Evolutionary conservation across 2,329 filamentous ascomycete species (phyloP).

Genomic region (Diaporthe nobilis): DNA sequence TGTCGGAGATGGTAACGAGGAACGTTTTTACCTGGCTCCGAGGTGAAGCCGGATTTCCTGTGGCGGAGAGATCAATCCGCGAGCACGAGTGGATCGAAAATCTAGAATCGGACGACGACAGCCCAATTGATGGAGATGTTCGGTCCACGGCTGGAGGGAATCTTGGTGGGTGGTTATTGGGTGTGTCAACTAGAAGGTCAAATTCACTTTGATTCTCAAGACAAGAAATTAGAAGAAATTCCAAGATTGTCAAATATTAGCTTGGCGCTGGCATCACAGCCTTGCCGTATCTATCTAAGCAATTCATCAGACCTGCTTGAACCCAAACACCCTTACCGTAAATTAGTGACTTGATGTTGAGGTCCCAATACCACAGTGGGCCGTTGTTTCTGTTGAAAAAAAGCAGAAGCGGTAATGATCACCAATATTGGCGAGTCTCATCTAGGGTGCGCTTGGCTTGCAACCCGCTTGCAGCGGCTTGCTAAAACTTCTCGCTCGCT

Average conservation of each 20-base stretch:
- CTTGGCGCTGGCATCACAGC: background rate
- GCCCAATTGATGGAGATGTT: constrained; percentile 6
- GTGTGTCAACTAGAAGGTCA: constrained; percentile 12
- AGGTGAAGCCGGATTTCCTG: constrained; percentile 12
- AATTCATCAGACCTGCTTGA: too few species aligned
- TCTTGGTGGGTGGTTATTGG: constrained; percentile 18
- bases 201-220: constrained; percentile 15
- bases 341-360: too few species aligned
- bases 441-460: too few species aligned
- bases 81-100: constrained; percentile 27
- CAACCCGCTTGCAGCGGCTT: too few species aligned
- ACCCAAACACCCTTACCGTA: too few species aligned
- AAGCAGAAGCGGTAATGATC: too few species aligned
- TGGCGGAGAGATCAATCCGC: constrained; percentile 12
- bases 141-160: constrained; percentile 1
- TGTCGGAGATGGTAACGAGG: constrained; percentile 20
- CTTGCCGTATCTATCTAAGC: too few species aligned
- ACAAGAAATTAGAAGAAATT: background rate
- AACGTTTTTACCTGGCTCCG: constrained; percentile 17
- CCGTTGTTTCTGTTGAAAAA: too few species aligned
- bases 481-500: too few species aligned
- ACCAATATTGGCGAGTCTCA: too few species aligned
- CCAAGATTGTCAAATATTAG: background rate
- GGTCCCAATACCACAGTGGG: too few species aligned
- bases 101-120: background rate